Base-by-base conservation (phyloP, 2,329 filamentous ascomycete genomes). In the Epichloe sylvatica region DNA sequence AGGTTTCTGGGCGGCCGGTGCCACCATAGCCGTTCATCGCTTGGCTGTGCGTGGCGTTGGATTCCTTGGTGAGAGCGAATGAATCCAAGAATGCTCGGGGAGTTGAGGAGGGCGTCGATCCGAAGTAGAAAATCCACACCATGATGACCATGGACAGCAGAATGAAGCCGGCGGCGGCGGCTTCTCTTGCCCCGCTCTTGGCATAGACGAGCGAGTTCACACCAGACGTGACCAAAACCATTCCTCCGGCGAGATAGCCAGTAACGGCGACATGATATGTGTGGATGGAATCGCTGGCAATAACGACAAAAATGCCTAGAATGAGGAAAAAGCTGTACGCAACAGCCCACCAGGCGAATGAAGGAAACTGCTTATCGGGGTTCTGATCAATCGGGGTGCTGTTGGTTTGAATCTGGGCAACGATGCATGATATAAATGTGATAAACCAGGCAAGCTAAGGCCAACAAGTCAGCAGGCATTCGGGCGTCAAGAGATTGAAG, bases 41-140 rank as follows among this genome's bases (percentile, higher is more conserved):
- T 70, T 81, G 72, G 72, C 80, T 71, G 67, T 85, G 70, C 72
- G 80, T 72, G 68, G 76, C 79, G 23, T 77, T 74, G 0, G 77
- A 80, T 60, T 95, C 90, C 70, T 97, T 97, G 71, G 92, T 81
- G 21, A 96, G 76, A 45, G 92, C 89, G 62, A 96, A 96, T 0
- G 91, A 95, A 69, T 98, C 92, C 59, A 97, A 85, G 65, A 94
- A 95, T 51, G 87, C 83, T 59, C 91, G 86, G 55, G 90, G 86
- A 49, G 83, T 79, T 15, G 90, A 86, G 40, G 87, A 86, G 1
- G 91, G 89, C 17, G 89, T 84, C 2, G 91, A 95, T 60, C 92
- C 92, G 62, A 96, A 98, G 74, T 97, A 97, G 70, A 97, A 94
- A 58, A 96, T 95, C 92, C 92, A 98, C 52, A 97, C 80, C 59